Conservation (phyloP, 1,284 basidiomycete species). For the Malassezia japonica region DNA sequence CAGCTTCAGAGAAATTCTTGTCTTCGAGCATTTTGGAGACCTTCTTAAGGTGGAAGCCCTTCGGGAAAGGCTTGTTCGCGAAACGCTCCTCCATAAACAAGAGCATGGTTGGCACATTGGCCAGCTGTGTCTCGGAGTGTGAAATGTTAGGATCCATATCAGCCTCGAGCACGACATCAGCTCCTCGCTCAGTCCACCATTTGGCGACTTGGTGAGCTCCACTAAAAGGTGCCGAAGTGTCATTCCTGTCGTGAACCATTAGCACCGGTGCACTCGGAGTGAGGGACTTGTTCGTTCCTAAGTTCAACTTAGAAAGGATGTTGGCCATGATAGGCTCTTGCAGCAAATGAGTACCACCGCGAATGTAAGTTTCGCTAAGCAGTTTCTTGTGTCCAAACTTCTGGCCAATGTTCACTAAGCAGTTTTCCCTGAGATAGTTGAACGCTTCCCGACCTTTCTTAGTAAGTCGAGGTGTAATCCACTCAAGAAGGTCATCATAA, state of each 20-base stretch:
- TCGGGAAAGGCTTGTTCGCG: conserved; percentile 10
- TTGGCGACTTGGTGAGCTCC: conserved; percentile 16
- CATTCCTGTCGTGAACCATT: conserved; percentile 27
- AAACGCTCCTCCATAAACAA: conserved; percentile 23
- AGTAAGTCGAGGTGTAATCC: conserved; percentile 16
- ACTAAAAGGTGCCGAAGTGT: conserved; percentile 36
- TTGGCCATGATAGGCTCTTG: conserved; percentile 17
- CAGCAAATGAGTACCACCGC: conserved; percentile 21
- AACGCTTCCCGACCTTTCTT: conserved; percentile 17
- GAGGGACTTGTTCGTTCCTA: conserved; percentile 9
- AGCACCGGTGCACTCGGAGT: conserved; percentile 25
- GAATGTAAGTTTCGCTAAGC: conserved; percentile 8
- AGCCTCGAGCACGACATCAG: conserved; percentile 24
- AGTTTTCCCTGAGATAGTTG: conserved; percentile 15
- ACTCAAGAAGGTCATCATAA: conserved; percentile 22
- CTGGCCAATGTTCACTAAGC: conserved; percentile 17
- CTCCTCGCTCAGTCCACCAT: conserved; percentile 29
- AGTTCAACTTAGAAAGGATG: conserved; percentile 17
- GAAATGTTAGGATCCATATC: conserved; percentile 19
- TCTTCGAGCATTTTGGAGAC: background rate
- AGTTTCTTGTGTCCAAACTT: conserved; percentile 17
- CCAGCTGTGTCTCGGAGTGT: conserved; percentile 24
- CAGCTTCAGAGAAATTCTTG: background rate
- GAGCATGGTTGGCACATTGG: conserved; percentile 21
- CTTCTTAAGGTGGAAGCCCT: background rate